Evolutionary conservation across 2,329 filamentous ascomycete species (phyloP).

Genomic region (Sordariomycetes sp.): DNA sequence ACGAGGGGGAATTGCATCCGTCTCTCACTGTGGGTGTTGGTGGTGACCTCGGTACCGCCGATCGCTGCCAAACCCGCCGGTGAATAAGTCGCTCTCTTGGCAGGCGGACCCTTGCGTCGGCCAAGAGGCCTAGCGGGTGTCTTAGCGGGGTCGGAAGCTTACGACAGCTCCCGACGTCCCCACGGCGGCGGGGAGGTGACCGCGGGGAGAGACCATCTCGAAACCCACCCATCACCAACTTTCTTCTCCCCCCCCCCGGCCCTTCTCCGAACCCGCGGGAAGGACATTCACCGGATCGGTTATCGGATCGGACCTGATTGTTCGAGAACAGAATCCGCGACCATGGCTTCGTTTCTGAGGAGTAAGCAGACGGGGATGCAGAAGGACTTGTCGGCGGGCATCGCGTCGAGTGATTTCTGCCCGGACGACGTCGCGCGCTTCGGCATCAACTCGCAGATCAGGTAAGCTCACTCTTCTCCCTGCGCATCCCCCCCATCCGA

Average conservation of each 20-base stretch:
- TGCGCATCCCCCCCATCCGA: not conserved
- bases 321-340: too few species aligned
- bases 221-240: not conserved
- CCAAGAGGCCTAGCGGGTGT: not conserved
- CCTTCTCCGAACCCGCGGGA: not conserved
- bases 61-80: not conserved
- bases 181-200: too few species aligned
- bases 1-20: too few species aligned
- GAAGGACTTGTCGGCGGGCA: conserved; percentile 74
- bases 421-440: conserved; percentile 75
- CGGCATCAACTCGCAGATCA: conserved; percentile 67
- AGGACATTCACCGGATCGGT: not conserved
- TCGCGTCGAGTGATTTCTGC: conserved; percentile 64
- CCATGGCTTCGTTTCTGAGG: conserved; percentile 78
- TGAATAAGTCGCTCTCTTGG: not conserved
- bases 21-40: not conserved
- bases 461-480: conserved; percentile 31
- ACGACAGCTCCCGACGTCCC: not conserved
- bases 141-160: not conserved
- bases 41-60: not conserved
- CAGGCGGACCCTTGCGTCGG: not conserved
- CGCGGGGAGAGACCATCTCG: not conserved
- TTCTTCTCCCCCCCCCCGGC: too few species aligned
- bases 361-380: conserved; percentile 90
- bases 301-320: not conserved